Percentiles rank a stretch among this genome's conserved stretches.
Evolutionary conservation across 2,329 filamentous ascomycete species (phyloP).

Genomic region (Colletotrichum shisoi): DNA sequence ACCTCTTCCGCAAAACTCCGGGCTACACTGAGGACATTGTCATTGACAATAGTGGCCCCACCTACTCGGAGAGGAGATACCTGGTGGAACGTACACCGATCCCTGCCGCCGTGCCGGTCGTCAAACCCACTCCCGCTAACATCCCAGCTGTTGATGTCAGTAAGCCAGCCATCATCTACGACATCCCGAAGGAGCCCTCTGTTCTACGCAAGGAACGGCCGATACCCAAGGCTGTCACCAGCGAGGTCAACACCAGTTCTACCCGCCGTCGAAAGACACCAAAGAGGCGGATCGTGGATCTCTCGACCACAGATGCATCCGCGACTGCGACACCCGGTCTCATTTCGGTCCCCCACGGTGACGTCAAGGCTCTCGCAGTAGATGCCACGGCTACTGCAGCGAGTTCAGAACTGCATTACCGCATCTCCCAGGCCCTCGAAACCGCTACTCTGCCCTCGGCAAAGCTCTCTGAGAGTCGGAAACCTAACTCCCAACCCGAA

Average conservation of each 20-base stretch:
- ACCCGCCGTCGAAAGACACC: constrained; percentile 67
- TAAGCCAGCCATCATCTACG: constrained; percentile 70
- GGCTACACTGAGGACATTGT: constrained; percentile 90
- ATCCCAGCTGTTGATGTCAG: constrained; percentile 70
- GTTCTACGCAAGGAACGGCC: constrained; percentile 69
- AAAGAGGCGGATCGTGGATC: constrained; percentile 70
- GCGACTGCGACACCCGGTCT: constrained; percentile 28
- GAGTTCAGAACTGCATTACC: constrained; percentile 51
- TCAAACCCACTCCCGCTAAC: constrained; percentile 73
- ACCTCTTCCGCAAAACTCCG: constrained; percentile 87
- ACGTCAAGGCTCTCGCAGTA: constrained; percentile 30
- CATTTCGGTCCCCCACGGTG: background rate
- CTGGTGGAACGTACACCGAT: constrained; percentile 83
- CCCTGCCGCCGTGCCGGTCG: constrained; percentile 76
- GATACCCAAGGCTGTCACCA: constrained; percentile 60
- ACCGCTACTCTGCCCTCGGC: constrained; percentile 47
- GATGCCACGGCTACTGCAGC: constrained; percentile 29
- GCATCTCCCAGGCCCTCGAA: constrained; percentile 55
- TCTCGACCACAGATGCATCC: constrained; percentile 61
- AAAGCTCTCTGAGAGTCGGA: constrained; percentile 48
- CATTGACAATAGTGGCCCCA: constrained; percentile 84
- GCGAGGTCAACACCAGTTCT: constrained; percentile 66
- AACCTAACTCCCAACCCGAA: constrained; percentile 46
- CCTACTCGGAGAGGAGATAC: constrained; percentile 84
- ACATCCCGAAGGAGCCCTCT: constrained; percentile 57